These are phyloP conservation scores for Carallia brachiata DNA, from an alignment of 345 rosid species.

Conservation along the genomic window DNA sequence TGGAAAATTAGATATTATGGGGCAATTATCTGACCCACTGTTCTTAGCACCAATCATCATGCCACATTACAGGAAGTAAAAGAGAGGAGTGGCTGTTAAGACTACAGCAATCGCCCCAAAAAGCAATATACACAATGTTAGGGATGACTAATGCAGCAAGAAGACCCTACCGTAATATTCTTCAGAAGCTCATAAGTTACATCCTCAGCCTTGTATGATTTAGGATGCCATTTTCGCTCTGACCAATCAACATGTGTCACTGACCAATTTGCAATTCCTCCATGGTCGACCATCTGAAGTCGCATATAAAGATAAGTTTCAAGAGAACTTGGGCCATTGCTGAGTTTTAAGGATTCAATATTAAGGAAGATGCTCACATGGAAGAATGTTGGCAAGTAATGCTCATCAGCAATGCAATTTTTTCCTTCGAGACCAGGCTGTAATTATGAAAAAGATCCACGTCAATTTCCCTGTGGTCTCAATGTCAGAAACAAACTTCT, in stretches of 20 bases:
- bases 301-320: conserved; percentile 15
- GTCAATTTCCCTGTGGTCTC: not conserved
- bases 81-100: not conserved
- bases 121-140: not conserved
- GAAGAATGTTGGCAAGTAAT: conserved; percentile 92
- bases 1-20: not conserved
- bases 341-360: conserved; percentile 11
- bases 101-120: not conserved
- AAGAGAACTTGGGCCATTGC: conserved; percentile 1
- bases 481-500: conserved; percentile 2
- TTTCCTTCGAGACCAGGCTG: conserved; percentile 94
- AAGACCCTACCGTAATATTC: conserved; percentile 68
- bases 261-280: conserved; percentile 90
- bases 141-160: not conserved
- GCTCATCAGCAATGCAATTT: conserved; percentile 98
- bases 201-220: conserved; percentile 69
- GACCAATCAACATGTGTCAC: conserved; percentile 99
- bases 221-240: conserved; percentile 98
- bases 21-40: not conserved
- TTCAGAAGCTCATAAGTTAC: conserved; percentile 58
- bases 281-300: conserved; percentile 81
- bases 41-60: not conserved
- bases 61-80: not conserved
- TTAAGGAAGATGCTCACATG: conserved; percentile 46
- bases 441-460: conserved; percentile 24